Conservation (phyloP, 495 filamentous ascomycete genomes). For the Penicillium cosmopolitanum region DNA sequence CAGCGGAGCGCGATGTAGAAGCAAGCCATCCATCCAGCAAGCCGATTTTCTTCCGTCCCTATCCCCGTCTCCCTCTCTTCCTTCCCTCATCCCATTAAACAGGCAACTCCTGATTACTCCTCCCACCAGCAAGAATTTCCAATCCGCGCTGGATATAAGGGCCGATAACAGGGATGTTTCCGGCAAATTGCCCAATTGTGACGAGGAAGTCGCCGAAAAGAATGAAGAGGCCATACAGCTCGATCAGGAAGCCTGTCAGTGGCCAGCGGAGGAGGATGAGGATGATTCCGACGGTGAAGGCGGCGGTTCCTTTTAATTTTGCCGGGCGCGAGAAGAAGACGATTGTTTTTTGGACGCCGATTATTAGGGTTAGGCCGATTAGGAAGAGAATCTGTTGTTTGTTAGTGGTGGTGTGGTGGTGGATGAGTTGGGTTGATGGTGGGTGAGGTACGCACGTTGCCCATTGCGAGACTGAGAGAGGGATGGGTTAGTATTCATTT, state of each 20-base stretch:
- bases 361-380: conserved; percentile 90
- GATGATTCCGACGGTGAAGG: conserved; percentile 81
- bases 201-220: conserved; percentile 95
- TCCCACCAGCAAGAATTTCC: conserved; percentile 64
- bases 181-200: conserved; percentile 86
- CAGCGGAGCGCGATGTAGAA: neutral
- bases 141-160: conserved; percentile 74
- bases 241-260: conserved; percentile 83
- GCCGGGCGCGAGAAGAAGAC: conserved; percentile 92
- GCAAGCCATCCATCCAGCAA: neutral
- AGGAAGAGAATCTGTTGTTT: conserved; percentile 85
- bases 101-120: conserved; percentile 76
- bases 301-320: conserved; percentile 88
- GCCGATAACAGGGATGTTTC: conserved; percentile 82
- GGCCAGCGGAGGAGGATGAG: conserved; percentile 90
- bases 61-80: no score
- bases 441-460: conserved; percentile 61
- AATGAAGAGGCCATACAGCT: conserved; percentile 89
- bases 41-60: no score
- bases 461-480: conserved; percentile 74
- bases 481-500: conserved; percentile 20
- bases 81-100: conserved; percentile 43
- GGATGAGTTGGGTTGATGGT: neutral
- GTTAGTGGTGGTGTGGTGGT: conserved; percentile 10
- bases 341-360: conserved; percentile 88